Evolutionary conservation across 305 asterid species (phyloP), one percentile per base, ranked within the genome.

Genomic region (Nicotiana rustica): DNA sequence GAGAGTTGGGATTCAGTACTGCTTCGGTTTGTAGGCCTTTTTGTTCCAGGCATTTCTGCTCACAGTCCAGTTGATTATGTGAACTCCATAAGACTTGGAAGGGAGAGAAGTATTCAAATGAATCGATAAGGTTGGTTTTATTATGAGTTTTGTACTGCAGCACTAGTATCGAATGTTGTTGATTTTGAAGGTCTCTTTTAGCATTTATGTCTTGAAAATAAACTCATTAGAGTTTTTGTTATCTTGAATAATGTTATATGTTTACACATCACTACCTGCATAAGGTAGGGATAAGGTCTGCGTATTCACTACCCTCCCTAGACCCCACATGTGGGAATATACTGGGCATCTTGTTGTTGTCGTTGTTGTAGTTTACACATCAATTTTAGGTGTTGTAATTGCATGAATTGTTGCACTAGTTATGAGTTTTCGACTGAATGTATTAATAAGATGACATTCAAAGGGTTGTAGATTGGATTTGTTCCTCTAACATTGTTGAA

Each of bases 21-120:
- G 78, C 33, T 75, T 75, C 47, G 79, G 92, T 41, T 88, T 0
- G 82, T 90, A 0, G 99, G 98, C 59, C 89, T 96, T 29, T 91
- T 84, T 21, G 69, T 94, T 5, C 99, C 98, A 0, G 98, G 98
- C 36, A 41, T 96, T 17, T 88, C 98, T 56, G 98, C 91, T 86
- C 99, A 96, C 80, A 88, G 94, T 84, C 94, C 98, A 1, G 93
- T 90, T 21, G 87, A 94, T 84, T 96, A 94, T 81, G 93, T 96
- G 10, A 94, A 92, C 89, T 93, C 98, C 10, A 83, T 94, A 66
- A 90, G 99, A 84, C 93, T 96, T 35, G 97, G 94, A 79, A 90
- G 92, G 83, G 64, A 80, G 55, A 84, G 79, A 76, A 44, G 84
- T 12, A 73, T 64, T 80, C 79, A 77, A 49, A 88, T 70, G 77